Base-by-base conservation (phyloP, 306 rosid genomes). In the Vicia sativa region DNA sequence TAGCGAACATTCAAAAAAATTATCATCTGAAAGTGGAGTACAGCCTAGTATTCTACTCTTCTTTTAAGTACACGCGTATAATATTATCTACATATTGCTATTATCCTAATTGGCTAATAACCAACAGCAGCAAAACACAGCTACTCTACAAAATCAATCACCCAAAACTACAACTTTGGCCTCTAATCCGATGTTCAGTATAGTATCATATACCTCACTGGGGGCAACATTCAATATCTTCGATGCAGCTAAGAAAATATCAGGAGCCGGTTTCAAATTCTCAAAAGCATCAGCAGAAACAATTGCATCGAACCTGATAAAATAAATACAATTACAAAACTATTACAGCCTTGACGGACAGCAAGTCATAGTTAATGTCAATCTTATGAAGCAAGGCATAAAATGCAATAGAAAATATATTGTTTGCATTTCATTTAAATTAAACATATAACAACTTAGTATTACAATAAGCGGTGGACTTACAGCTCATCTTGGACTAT, bases 271-370 rank as follows among this genome's bases (percentile, higher is more conserved):
- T 72, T 93, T 93, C 87, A 93, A 77, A 78, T 88, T 93, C 84
- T 93, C 96, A 80, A 93, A 93, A 67, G 98, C 98, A 82, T 93
- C 98, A 62, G 96, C 98, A 74, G 97, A 83, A 69, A 90, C 96
- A 31, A 93, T 83, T 34, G 97, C 95, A 74, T 93, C 91, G 39
- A 93, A 93, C 97, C 98, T 93, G 84, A 81, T 69, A 80, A 73
- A 62, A 81, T 54, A 77, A 61, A 53, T 62, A 46, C 52, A 58
- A 35, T 59, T 43, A 11, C 72, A 50, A 11, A 52, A 19, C 77
- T 43, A 68, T 61, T 52, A 62, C 62, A 63, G 34, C 37, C 34
- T 62, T 56, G 44, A 70, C 53, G 16, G 34, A 42, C 10, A 1
- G 19, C 34, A 58, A 55, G 49, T 26, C 54, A 69, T 34, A 50